Evolutionary conservation across 2,329 filamentous ascomycete genomes (phyloP).

Genomic region (Aspergillus sp.): DNA sequence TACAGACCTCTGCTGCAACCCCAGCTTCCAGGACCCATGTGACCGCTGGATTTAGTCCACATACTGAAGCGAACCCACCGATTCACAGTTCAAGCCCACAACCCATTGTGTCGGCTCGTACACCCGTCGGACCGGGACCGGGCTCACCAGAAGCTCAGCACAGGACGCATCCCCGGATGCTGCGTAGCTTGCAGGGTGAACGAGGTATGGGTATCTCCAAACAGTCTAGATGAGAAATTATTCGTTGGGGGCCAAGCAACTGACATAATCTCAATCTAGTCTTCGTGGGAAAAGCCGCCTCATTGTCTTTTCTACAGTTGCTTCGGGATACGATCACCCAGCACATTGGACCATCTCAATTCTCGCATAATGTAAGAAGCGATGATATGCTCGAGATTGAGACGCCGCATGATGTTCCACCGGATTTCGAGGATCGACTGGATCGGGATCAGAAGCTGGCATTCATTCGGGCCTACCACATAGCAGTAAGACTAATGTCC

Average conservation of each 20-base stretch:
- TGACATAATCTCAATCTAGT: conserved; percentile 10
- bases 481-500: conserved; percentile 15
- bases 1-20: too few species aligned
- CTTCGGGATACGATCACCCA: conserved; percentile 44
- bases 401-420: conserved; percentile 27
- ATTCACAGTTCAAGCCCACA: too few species aligned
- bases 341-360: conserved; percentile 51
- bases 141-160: conserved; percentile 25
- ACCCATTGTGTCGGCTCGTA: too few species aligned
- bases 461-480: conserved; percentile 27
- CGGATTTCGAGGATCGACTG: conserved; percentile 27
- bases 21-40: too few species aligned
- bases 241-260: too few species aligned
- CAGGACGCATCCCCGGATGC: conserved; percentile 37
- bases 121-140: conserved; percentile 7
- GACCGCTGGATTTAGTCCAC: background rate
- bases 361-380: conserved; percentile 48
- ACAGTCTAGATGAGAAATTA: too few species aligned
- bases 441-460: conserved; percentile 25
- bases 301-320: conserved; percentile 53
- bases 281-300: conserved; percentile 28
- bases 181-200: conserved; percentile 51
- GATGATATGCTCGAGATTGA: conserved; percentile 52
- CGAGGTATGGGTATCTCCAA: conserved; percentile 33
- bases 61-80: background rate